phyloP scores from a whole-genome alignment of 805 yeast species.

The Candida maesae region DNA sequence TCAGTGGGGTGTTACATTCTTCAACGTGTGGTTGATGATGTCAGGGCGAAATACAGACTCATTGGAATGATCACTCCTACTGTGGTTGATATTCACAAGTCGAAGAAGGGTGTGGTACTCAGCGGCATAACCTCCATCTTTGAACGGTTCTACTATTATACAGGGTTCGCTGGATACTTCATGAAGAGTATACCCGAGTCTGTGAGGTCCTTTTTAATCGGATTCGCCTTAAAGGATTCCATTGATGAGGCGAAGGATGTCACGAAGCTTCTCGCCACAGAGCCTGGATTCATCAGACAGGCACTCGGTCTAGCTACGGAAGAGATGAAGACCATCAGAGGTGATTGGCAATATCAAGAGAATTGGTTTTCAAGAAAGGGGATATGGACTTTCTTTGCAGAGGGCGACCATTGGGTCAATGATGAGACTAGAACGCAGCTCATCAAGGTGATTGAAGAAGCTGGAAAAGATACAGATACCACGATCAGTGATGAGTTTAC shows the following conservation, averaged over 20 bases:
- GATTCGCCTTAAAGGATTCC: slow-evolving; percentile 10
- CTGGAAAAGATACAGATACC: slow-evolving; percentile 28
- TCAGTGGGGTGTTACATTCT: slow-evolving; percentile 67
- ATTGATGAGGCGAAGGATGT: slow-evolving; percentile 27
- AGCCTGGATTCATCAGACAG: slow-evolving; percentile 47
- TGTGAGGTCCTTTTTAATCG: slow-evolving; percentile 1
- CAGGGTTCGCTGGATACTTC: slow-evolving; percentile 28
- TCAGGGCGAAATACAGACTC: slow-evolving; percentile 33
- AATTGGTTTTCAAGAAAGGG: slow-evolving; percentile 33
- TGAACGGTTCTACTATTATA: slow-evolving; percentile 28
- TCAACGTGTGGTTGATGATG: slow-evolving; percentile 44
- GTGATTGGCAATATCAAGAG: slow-evolving; percentile 49
- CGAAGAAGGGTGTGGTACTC: slow-evolving; percentile 37
- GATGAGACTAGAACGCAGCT: slow-evolving; percentile 42
- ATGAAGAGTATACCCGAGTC: slow-evolving; percentile 27
- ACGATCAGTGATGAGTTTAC: slow-evolving; percentile 35
- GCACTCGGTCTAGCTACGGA: slow-evolving; percentile 53
- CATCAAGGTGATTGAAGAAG: slow-evolving; percentile 36
- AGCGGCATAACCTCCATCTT: slow-evolving; percentile 24
- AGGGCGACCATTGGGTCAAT: slow-evolving; percentile 64
- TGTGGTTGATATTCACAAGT: slow-evolving; percentile 51
- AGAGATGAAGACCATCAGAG: slow-evolving; percentile 51
- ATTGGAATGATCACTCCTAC: slow-evolving; percentile 72
- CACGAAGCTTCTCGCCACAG: slow-evolving; percentile 38
- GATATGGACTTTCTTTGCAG: slow-evolving; percentile 57